phyloP scores from a whole-genome alignment of 371 early-diverging fungal species.

The Batkoa obscura region DNA sequence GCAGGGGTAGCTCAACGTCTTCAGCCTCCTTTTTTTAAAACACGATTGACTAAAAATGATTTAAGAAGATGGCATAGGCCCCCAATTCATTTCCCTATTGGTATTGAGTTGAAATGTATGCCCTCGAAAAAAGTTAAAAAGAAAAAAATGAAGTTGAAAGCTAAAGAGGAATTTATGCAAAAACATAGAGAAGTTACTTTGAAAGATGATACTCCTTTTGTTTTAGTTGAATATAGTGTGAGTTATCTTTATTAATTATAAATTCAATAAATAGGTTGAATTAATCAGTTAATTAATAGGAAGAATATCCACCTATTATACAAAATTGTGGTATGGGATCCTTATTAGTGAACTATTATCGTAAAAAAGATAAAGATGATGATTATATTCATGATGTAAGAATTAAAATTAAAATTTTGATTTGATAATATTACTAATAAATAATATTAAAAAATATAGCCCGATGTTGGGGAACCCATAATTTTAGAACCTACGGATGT shows the following conservation, averaged over 20 bases:
- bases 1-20: conserved; percentile 81
- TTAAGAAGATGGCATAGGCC: conserved; percentile 92
- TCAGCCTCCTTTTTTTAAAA: conserved; percentile 76
- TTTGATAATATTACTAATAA: neutral
- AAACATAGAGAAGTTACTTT: conserved; percentile 79
- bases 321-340: conserved; percentile 96
- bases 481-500: conserved; percentile 88
- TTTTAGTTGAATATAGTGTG: conserved; percentile 87
- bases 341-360: conserved; percentile 88
- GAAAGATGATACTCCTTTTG: conserved; percentile 67
- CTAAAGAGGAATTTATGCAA: conserved; percentile 54
- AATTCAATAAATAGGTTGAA: neutral
- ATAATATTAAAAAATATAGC: conserved; percentile 11
- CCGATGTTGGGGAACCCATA: conserved; percentile 65
- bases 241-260: neutral
- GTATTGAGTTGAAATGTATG: conserved; percentile 36
- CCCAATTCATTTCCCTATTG: conserved; percentile 35
- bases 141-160: conserved; percentile 53
- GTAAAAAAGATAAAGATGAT: conserved; percentile 80
- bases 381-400: conserved; percentile 41
- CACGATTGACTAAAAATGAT: conserved; percentile 69
- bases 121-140: conserved; percentile 55
- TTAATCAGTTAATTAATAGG: conserved; percentile 18
- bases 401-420: too few species aligned
- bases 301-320: conserved; percentile 96